A percentile compares a stretch with the other conserved stretches of the same genome.
These are phyloP conservation scores for Leccinum rimulosum DNA, from an alignment of 768 basidiomycete species.

Conservation along the genomic window DNA sequence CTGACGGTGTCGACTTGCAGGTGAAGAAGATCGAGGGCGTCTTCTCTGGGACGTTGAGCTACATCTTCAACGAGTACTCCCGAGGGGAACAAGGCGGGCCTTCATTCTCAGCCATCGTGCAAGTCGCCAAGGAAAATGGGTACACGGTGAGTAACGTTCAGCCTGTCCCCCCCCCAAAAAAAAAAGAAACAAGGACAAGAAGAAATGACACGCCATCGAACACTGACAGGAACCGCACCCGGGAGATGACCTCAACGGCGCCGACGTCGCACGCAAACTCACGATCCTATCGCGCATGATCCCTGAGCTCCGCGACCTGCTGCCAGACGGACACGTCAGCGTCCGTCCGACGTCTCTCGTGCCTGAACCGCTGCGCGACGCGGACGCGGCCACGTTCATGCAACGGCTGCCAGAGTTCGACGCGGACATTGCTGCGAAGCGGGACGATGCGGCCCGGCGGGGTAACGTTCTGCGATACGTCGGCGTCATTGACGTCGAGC, in stretches of 20 bases:
- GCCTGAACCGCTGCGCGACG: constrained; percentile 66
- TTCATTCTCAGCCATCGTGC: constrained; percentile 86
- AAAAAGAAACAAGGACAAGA: neutral
- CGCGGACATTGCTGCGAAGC: constrained; percentile 67
- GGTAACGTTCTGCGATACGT: constrained; percentile 91
- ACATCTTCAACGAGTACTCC: constrained; percentile 98
- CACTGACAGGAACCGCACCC: constrained; percentile 92
- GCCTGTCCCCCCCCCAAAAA: neutral
- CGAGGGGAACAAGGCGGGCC: constrained; percentile 66
- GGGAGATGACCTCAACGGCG: constrained; percentile 93
- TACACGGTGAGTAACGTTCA: constrained; percentile 67
- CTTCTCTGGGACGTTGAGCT: constrained; percentile 95
- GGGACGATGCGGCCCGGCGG: constrained; percentile 73
- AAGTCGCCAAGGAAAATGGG: constrained; percentile 84
- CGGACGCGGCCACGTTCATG: constrained; percentile 84
- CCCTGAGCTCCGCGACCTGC: constrained; percentile 43
- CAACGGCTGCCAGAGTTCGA: constrained; percentile 79
- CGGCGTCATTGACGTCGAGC: constrained; percentile 85
- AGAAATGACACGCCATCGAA: constrained; percentile 24
- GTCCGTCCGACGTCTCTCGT: constrained; percentile 86
- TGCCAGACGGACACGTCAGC: constrained; percentile 77
- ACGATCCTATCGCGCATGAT: constrained; percentile 90
- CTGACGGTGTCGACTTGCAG: constrained; percentile 33
- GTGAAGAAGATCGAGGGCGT: constrained; percentile 94
- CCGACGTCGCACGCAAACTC: constrained; percentile 95